Evolutionary conservation across 2,329 filamentous ascomycete species (phyloP).

Genomic region (Ophiostoma quercus): DNA sequence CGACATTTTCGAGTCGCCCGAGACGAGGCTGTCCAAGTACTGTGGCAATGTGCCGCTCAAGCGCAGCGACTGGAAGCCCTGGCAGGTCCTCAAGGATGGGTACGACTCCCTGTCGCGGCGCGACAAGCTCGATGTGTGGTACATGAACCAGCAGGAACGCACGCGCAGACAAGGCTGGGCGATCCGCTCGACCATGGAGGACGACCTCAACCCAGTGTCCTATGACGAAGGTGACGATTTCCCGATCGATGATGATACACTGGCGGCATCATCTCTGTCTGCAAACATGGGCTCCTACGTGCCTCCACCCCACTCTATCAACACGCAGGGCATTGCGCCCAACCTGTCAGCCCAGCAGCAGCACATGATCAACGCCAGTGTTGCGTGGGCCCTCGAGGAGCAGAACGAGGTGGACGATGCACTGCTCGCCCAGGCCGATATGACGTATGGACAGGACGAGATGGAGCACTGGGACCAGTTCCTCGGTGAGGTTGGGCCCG

Average conservation of each 20-base stretch:
- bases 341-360: conserved; percentile 21
- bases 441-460: conserved; percentile 21
- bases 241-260: conserved; percentile 25
- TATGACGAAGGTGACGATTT: conserved; percentile 33
- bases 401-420: conserved; percentile 26
- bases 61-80: conserved; percentile 39
- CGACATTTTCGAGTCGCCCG: conserved; percentile 30
- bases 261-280: neutral
- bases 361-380: conserved; percentile 24
- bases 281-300: neutral
- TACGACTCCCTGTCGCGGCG: conserved; percentile 38
- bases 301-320: no score
- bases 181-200: conserved; percentile 34
- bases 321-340: neutral
- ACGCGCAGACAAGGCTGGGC: conserved; percentile 26
- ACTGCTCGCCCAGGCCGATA: conserved; percentile 24
- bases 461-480: conserved; percentile 25
- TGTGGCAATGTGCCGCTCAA: conserved; percentile 36
- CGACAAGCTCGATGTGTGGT: conserved; percentile 38
- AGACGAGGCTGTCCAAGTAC: conserved; percentile 26
- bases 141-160: conserved; percentile 31
- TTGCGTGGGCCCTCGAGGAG: conserved; percentile 25
- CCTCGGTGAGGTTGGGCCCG: neutral
- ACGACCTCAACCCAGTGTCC: neutral
- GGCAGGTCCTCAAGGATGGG: conserved; percentile 43